Conservation (phyloP, 2,329 filamentous ascomycete genomes). For the Diaporthe destruens region DNA sequence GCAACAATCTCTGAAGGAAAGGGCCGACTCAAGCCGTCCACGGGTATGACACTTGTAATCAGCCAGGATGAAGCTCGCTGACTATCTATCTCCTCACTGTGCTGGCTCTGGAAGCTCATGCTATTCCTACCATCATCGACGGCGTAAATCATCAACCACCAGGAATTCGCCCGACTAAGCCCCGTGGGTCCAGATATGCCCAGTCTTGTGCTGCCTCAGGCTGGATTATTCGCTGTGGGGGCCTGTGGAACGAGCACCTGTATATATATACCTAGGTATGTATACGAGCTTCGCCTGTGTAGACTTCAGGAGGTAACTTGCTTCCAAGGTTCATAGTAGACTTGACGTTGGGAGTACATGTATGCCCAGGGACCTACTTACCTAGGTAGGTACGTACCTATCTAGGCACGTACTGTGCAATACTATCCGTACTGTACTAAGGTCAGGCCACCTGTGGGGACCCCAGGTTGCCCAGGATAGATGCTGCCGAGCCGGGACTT, state of each 20-base stretch:
- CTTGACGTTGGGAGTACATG: too few species aligned
- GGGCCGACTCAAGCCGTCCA: neutral
- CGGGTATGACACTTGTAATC: constrained; percentile 2
- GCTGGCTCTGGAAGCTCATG: constrained; percentile 13
- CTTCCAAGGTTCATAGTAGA: neutral
- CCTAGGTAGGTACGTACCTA: neutral
- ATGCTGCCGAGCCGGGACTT: constrained; percentile 21
- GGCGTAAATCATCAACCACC: neutral
- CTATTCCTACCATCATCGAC: constrained; percentile 2
- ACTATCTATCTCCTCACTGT: neutral
- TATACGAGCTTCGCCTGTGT: too few species aligned
- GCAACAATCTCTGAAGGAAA: constrained; percentile 19
- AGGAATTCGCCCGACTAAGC: neutral
- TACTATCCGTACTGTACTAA: too few species aligned
- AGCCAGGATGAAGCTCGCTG: constrained; percentile 20
- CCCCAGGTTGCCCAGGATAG: constrained; percentile 18
- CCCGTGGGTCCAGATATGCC: constrained; percentile 1
- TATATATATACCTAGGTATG: neutral
- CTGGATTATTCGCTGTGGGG: neutral
- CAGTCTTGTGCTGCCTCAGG: neutral
- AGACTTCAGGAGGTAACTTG: neutral
- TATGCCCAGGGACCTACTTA: too few species aligned
- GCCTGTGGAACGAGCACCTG: neutral
- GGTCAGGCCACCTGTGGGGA: constrained; percentile 31
- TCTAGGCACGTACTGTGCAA: too few species aligned